Conservation (phyloP, 192 early-diverging fungal species). For the Diversispora eburnea region DNA sequence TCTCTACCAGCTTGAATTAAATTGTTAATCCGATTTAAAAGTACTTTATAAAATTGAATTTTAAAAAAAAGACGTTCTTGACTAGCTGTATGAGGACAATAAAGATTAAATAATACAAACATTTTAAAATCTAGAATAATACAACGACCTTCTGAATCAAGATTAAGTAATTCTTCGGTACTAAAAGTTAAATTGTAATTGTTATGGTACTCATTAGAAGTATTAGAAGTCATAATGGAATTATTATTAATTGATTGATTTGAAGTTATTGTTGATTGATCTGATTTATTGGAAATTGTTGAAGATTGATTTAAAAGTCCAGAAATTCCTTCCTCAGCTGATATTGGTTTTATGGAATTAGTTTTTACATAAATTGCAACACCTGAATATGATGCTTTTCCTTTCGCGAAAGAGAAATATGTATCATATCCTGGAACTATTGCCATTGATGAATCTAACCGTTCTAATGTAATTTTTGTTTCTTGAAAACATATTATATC, state of each 20-base stretch:
- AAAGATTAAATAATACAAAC: slow-evolving; percentile 76
- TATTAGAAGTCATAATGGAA: background rate
- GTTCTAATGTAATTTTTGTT: slow-evolving; percentile 60
- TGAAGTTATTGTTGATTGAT: background rate
- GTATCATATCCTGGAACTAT: slow-evolving; percentile 66
- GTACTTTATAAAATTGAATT: slow-evolving; percentile 46
- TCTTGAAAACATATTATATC: slow-evolving; percentile 78
- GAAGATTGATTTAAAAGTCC: slow-evolving; percentile 33
- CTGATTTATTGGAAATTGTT: background rate
- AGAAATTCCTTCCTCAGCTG: slow-evolving; percentile 69
- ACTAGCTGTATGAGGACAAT: slow-evolving; percentile 57
- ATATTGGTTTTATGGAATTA: slow-evolving; percentile 46
- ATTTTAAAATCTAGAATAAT: slow-evolving; percentile 67
- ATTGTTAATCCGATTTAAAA: slow-evolving; percentile 46
- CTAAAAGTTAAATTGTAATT: background rate
- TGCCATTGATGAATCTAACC: slow-evolving; percentile 54
- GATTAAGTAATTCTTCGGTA: slow-evolving; percentile 32
- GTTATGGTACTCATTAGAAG: background rate
- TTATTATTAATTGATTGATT: slow-evolving; percentile 10
- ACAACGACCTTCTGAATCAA: slow-evolving; percentile 72
- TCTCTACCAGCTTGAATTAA: slow-evolving; percentile 49
- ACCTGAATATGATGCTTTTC: slow-evolving; percentile 64
- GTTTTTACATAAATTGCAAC: slow-evolving; percentile 62
- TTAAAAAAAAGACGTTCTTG: slow-evolving; percentile 51
- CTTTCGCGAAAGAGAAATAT: slow-evolving; percentile 66